A percentile compares a stretch with the other conserved stretches of the same genome.
These are phyloP conservation scores for Amanita pallidorosea DNA, from an alignment of 768 basidiomycete species.

Conservation along the genomic window DNA sequence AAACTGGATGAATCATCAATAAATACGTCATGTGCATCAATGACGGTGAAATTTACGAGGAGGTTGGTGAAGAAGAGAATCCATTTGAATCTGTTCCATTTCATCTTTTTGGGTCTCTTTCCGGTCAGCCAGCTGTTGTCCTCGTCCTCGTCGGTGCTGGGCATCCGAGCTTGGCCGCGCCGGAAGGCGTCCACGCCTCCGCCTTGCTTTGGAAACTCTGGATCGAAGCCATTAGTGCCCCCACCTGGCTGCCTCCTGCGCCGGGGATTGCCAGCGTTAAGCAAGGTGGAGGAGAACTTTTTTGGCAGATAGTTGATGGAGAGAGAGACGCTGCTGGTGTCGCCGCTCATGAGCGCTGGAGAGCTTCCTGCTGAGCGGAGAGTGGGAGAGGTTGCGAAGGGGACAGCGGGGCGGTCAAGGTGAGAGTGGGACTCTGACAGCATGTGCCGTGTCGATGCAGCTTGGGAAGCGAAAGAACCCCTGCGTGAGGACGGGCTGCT, in stretches of 20 bases:
- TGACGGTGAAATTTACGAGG: slow-evolving; percentile 18
- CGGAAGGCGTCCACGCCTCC: slow-evolving; percentile 61
- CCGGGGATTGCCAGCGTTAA: slow-evolving; percentile 27
- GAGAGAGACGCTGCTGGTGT: slow-evolving; percentile 49
- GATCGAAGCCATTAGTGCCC: slow-evolving; percentile 15
- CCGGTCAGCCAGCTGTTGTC: slow-evolving; percentile 6
- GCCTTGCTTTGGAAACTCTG: slow-evolving; percentile 45
- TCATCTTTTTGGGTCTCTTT: slow-evolving; percentile 22
- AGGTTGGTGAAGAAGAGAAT: slow-evolving; percentile 52
- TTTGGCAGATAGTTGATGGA: slow-evolving; percentile 66
- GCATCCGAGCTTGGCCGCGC: slow-evolving; percentile 41
- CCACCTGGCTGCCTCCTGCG: slow-evolving; percentile 20
- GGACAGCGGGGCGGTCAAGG: neutral
- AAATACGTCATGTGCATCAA: neutral
- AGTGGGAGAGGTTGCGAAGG: neutral
- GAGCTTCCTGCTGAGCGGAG: neutral
- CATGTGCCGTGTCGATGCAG: neutral
- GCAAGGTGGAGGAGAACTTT: slow-evolving; percentile 50
- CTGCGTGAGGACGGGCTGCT: neutral
- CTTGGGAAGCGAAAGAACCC: neutral
- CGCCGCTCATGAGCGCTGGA: slow-evolving; percentile 15
- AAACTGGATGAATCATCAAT: slow-evolving; percentile 22
- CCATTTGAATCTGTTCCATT: slow-evolving; percentile 87
- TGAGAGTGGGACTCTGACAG: neutral
- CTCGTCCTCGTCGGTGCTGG: slow-evolving; percentile 36